Evolutionary conservation across 2,329 filamentous ascomycete genomes (phyloP).

Genomic region (Dactylellina leptospora): DNA sequence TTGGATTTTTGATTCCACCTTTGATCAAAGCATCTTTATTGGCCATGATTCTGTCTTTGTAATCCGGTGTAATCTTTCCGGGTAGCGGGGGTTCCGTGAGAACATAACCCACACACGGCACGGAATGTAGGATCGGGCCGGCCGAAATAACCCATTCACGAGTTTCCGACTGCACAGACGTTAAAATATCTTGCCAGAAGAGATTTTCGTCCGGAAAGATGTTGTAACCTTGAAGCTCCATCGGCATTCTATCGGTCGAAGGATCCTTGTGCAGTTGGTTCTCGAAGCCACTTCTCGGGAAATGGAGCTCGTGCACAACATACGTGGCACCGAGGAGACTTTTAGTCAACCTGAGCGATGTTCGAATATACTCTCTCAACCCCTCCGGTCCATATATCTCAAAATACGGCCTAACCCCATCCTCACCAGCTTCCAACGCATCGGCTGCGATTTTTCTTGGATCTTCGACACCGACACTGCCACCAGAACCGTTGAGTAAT

Average conservation of each 20-base stretch:
- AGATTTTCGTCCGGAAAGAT: conserved; percentile 49
- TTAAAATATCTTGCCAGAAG: conserved; percentile 52
- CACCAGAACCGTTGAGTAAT: conserved; percentile 55
- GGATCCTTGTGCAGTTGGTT: conserved; percentile 8
- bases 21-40: conserved; percentile 50
- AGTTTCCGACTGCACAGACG: conserved; percentile 9
- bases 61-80: conserved; percentile 55
- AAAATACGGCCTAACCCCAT: conserved; percentile 30
- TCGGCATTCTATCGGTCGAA: conserved; percentile 21
- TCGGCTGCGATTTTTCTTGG: conserved; percentile 27
- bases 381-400: conserved; percentile 56
- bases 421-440: background rate
- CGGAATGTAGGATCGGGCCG: conserved; percentile 54
- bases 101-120: conserved; percentile 55
- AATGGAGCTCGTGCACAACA: conserved; percentile 55
- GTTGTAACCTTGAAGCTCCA: conserved; percentile 52
- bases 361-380: conserved; percentile 54
- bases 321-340: conserved; percentile 52
- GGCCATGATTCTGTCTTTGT: conserved; percentile 46
- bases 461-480: conserved; percentile 52
- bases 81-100: conserved; percentile 53
- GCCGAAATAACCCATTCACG: conserved; percentile 54
- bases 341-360: conserved; percentile 52
- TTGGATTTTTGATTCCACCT: conserved; percentile 53
- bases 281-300: conserved; percentile 5